Evolutionary conservation across 768 basidiomycete genomes (phyloP).

Genomic region (Neoboletus brunneissimus): DNA sequence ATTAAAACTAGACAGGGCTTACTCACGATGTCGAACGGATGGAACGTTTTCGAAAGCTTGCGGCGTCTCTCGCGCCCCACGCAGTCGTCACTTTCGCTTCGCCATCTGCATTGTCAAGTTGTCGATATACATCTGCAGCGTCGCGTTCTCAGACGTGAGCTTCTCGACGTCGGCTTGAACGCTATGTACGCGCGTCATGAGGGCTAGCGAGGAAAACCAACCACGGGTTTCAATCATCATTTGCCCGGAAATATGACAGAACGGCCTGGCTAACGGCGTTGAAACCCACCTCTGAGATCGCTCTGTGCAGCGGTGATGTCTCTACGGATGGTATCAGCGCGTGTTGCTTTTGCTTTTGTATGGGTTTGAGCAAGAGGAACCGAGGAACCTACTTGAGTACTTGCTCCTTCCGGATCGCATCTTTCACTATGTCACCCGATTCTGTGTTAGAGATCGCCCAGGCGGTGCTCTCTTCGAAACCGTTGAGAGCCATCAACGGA

Average conservation of each 20-base stretch:
- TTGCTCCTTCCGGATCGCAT: conserved; percentile 75
- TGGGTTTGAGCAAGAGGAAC: not conserved
- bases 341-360: not conserved
- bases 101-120: conserved; percentile 88
- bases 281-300: conserved; percentile 64
- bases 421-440: conserved; percentile 64
- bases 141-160: conserved; percentile 73
- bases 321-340: conserved; percentile 36
- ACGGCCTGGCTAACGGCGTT: not conserved
- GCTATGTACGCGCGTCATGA: conserved; percentile 61
- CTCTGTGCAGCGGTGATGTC: conserved; percentile 75
- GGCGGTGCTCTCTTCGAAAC: conserved; percentile 39
- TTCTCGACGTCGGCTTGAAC: conserved; percentile 82
- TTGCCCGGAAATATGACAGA: not conserved
- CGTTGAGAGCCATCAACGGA: conserved; percentile 44
- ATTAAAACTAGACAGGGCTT: not conserved
- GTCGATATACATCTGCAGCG: conserved; percentile 86
- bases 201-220: conserved; percentile 41
- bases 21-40: conserved; percentile 4
- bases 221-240: not conserved
- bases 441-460: conserved; percentile 50
- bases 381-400: conserved; percentile 62
- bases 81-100: conserved; percentile 55
- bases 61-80: not conserved
- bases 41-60: not conserved